Conservation (phyloP, 495 filamentous ascomycete species). For the Trichoderma orchidacearum region DNA sequence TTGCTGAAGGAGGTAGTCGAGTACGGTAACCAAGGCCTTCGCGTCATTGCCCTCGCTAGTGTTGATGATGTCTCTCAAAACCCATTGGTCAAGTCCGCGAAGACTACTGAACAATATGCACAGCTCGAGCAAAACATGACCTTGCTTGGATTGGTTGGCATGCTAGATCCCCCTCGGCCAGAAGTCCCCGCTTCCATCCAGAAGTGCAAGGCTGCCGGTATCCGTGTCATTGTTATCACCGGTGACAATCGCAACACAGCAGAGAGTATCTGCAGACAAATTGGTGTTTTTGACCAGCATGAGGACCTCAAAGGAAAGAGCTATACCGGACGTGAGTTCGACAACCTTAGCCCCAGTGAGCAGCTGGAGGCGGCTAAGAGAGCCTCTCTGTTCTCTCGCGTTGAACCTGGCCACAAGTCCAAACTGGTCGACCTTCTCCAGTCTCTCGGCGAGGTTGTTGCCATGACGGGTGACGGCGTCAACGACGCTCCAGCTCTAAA, state of each 20-base stretch:
- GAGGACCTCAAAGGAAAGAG: constrained; percentile 87
- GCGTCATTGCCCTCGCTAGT: constrained; percentile 85
- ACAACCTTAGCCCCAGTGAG: constrained; percentile 64
- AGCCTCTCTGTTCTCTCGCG: constrained; percentile 91
- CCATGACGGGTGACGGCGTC: constrained; percentile 99
- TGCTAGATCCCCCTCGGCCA: constrained; percentile 95
- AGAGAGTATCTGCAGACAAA: constrained; percentile 93
- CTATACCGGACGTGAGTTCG: constrained; percentile 90
- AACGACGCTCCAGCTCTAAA: constrained; percentile 98
- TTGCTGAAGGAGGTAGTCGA: constrained; percentile 68
- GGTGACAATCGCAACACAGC: constrained; percentile 97
- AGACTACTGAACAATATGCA: constrained; percentile 69
- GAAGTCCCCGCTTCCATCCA: constrained; percentile 78
- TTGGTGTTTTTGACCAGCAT: constrained; percentile 75
- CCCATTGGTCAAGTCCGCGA: constrained; percentile 56
- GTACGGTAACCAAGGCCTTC: constrained; percentile 83
- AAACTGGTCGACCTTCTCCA: constrained; percentile 94
- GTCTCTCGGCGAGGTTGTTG: constrained; percentile 84
- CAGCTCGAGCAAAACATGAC: constrained; percentile 89
- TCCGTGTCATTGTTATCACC: constrained; percentile 95
- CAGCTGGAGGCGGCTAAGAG: constrained; percentile 71
- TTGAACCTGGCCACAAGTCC: constrained; percentile 90
- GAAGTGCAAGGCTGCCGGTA: constrained; percentile 84
- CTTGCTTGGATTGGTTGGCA: constrained; percentile 81
- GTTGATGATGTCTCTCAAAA: constrained; percentile 59